Evolutionary conservation across 768 basidiomycete species (phyloP), one percentile per base, ranked within the genome.

Genomic region (Trametes gibbosa): DNA sequence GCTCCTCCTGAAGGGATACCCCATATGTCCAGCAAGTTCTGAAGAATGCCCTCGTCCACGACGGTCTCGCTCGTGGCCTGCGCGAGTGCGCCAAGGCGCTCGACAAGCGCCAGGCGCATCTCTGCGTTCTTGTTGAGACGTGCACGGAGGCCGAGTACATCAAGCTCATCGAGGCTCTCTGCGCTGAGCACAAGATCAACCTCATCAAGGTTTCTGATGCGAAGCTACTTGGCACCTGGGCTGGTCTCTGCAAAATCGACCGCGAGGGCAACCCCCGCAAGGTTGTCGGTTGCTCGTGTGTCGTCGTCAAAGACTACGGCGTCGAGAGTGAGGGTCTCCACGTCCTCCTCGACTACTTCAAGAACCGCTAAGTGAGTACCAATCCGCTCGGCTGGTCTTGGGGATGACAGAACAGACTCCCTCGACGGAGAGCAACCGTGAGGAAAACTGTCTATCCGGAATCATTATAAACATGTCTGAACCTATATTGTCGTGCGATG

Each of bases 91-190:
- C 96, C 72, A 99, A 99, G 83, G 92, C 96, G 61, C 84, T 99
- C 66, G 96, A 99, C 84, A 97, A 95, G 81, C 89, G 95, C 69
- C 92, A 95, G 82, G 96, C 95, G 56, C 96, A 98, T 76, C 83
- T 98, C 48, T 98, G 96, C 78, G 95, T 99, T 62, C 89, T 99
- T 70, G 95, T 98, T 73, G 96, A 99, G 86, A 94, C 94, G 57
- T 97, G 95, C 83, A 95, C 91, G 53, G 96, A 98, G 80, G 92
- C 95, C 66, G 96, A 98, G 79, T 98, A 99, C 84, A 92, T 97
- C 86, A 98, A 98, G 82, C 92, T 99, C 81, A 97, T 99, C 67
- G 95, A 98, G 80, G 96, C 96, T 50, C 93, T 99, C 73, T 98
- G 96, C 74, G 90, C 93, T 63, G 95, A 97, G 81, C 95, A 98